Percentiles rank a stretch among this genome's conserved stretches.
Evolutionary conservation across 2,329 filamentous ascomycete genomes (phyloP).

Genomic region (Tympanopsis confertula): DNA sequence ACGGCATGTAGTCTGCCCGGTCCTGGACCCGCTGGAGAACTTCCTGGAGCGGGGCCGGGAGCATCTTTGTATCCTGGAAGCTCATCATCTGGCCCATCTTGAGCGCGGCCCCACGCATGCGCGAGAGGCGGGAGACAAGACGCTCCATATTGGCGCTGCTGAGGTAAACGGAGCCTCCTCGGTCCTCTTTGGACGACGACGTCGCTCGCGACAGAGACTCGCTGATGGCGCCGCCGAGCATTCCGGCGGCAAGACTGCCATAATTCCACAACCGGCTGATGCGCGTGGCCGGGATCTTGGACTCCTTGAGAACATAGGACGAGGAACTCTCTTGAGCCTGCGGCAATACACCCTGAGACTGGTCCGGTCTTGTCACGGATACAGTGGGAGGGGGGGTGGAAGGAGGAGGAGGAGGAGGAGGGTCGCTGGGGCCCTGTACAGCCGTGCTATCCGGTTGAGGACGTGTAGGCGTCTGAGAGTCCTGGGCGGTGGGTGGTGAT

Average conservation of each 20-base stretch:
- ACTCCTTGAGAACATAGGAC: constrained; percentile 52
- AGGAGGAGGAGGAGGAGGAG: no score
- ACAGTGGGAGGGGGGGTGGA: no score
- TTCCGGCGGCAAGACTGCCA: constrained; percentile 79
- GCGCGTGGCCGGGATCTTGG: constrained; percentile 67
- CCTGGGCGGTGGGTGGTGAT: no score
- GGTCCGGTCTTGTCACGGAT: constrained; percentile 7
- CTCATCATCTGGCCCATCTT: constrained; percentile 98
- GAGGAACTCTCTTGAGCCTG: constrained; percentile 8
- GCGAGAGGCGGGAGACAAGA: constrained; percentile 80
- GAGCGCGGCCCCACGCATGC: constrained; percentile 92
- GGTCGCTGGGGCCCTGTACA: no score
- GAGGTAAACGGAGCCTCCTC: constrained; percentile 70
- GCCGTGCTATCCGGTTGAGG: no score
- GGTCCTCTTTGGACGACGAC: constrained; percentile 51
- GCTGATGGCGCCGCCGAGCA: constrained; percentile 83
- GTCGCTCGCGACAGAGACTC: constrained; percentile 67
- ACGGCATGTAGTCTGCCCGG: constrained; percentile 93
- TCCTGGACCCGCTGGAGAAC: constrained; percentile 92
- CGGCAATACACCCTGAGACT: constrained; percentile 8
- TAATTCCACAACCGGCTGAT: constrained; percentile 91
- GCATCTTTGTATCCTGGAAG: constrained; percentile 76
- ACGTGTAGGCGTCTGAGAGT: no score
- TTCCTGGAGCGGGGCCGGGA: constrained; percentile 75
- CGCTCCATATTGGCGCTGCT: constrained; percentile 87